phyloP scores from a whole-genome alignment of 2,329 filamentous ascomycete species.

The Cladophialophora immunda region DNA sequence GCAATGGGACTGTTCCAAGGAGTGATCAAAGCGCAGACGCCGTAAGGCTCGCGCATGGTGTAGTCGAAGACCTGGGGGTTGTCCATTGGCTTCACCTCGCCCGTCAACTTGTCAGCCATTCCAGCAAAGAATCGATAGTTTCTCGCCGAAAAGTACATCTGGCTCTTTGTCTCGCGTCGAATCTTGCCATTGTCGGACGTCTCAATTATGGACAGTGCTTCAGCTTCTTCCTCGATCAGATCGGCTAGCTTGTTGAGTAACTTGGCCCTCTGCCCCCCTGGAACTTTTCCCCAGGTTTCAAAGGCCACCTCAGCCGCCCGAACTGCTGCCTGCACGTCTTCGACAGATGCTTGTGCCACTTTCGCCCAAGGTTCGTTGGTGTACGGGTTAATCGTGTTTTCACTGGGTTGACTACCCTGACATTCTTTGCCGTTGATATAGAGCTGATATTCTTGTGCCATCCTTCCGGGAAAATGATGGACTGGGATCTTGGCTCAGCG shows the following conservation, averaged over 20 bases:
- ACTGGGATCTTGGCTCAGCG: background rate
- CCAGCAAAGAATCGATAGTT: constrained; percentile 76
- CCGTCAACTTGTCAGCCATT: constrained; percentile 80
- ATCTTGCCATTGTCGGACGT: constrained; percentile 81
- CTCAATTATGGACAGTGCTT: constrained; percentile 72
- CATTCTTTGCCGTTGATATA: constrained; percentile 18
- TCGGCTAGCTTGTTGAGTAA: constrained; percentile 74
- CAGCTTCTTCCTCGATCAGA: constrained; percentile 71
- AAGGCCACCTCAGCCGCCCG: constrained; percentile 61
- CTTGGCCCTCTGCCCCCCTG: constrained; percentile 70
- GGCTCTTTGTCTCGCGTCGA: constrained; percentile 73
- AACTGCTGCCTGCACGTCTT: constrained; percentile 48
- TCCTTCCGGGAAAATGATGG: background rate
- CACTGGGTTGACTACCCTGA: background rate
- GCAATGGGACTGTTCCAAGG: constrained; percentile 79
- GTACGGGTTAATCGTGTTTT: constrained; percentile 15
- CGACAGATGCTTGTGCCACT: constrained; percentile 37
- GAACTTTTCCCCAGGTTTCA: constrained; percentile 72
- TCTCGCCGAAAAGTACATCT: constrained; percentile 63
- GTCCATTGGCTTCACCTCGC: constrained; percentile 70
- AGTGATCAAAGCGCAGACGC: constrained; percentile 79
- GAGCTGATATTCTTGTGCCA: constrained; percentile 1
- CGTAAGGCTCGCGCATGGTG: constrained; percentile 76
- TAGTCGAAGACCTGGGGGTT: constrained; percentile 72
- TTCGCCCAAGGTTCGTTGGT: constrained; percentile 13